Base-by-base conservation (phyloP, 805 yeast genomes). In the Saturnispora sekii region DNA sequence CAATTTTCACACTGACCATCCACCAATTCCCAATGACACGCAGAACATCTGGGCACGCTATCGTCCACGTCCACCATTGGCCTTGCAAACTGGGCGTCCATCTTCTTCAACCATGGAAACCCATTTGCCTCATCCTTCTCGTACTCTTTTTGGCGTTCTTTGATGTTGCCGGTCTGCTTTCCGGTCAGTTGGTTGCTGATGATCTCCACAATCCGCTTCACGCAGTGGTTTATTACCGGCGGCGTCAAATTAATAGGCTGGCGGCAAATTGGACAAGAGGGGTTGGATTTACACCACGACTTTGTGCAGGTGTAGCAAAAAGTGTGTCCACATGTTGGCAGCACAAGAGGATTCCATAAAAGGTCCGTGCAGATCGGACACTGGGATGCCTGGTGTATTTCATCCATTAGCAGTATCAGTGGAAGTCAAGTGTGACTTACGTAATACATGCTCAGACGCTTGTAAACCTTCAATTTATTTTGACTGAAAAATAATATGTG, bases 1-100 rank as follows among this genome's bases (percentile, higher is more conserved):
- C 93, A 84, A 54, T 83, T 82, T 5, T 76, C 68, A 54, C 93
- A 84, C n/a, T 62, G 66, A 3, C 70, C 63, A 0, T 84, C 87
- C 48, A 75, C 76, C 1, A 82, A 77, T 54, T 84, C 90, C 90
- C 90, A 84, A 54, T 79, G 87, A 58, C 93, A 84, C 46, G 76
- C 73, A 7, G 83, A 75, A 55, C 93, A 84, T 44, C 90, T 62
- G 0, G 83, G 76, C 9, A 83, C 84, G 2, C 88, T 88, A 54
- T 84, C 90, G 28, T 76, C 75, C 28, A 65, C 66, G 53, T 81
- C 88, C 1, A 79, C 65, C 3, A 77, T 59, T 0, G 81, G 78
- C 12, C 68, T 60, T 2, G 77, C 74, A 14, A 69, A 56, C 41
- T 61, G 58, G n/a, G 67, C 62, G 58, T 81, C 80, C 2, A 71